These are phyloP conservation scores for Metarhizium humberi DNA, from an alignment of 2,329 filamentous ascomycete species.

Conservation along the genomic window DNA sequence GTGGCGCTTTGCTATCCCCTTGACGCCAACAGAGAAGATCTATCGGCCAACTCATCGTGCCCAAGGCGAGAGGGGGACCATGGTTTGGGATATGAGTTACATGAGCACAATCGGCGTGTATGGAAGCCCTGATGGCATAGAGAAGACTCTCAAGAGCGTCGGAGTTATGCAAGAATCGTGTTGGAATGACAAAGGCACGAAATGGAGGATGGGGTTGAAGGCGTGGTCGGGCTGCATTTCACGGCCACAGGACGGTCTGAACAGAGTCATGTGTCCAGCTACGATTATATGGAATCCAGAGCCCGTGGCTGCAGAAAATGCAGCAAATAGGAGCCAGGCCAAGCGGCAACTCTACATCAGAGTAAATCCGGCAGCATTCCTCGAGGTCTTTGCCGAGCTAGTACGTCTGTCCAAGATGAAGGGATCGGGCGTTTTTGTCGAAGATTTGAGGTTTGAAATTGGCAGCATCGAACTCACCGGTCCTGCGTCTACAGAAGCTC, in stretches of 20 bases:
- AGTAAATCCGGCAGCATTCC: constrained; percentile 73
- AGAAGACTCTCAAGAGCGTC: constrained; percentile 56
- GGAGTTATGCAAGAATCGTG: constrained; percentile 51
- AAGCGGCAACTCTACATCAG: constrained; percentile 54
- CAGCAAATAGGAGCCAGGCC: constrained; percentile 12
- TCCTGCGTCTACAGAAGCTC: constrained; percentile 70
- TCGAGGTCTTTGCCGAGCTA: constrained; percentile 58
- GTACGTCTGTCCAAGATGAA: constrained; percentile 47
- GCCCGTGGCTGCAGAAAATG: constrained; percentile 16
- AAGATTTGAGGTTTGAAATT: constrained; percentile 61
- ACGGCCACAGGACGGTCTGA: constrained; percentile 42
- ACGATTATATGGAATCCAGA: constrained; percentile 66
- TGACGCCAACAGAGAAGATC: constrained; percentile 81
- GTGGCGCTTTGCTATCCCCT: constrained; percentile 84
- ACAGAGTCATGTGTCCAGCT: constrained; percentile 58
- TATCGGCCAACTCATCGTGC: constrained; percentile 83
- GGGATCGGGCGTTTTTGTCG: constrained; percentile 51
- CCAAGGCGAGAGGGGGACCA: constrained; percentile 61
- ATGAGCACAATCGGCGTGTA: constrained; percentile 76
- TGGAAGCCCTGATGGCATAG: constrained; percentile 54
- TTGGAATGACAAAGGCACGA: constrained; percentile 55
- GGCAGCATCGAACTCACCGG: constrained; percentile 48
- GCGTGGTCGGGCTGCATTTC: constrained; percentile 41
- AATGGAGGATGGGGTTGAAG: constrained; percentile 54
- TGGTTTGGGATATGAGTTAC: constrained; percentile 93